phyloP scores from a whole-genome alignment of 2,329 filamentous ascomycete genomes.

The Fusarium pseudoanthophilum region DNA sequence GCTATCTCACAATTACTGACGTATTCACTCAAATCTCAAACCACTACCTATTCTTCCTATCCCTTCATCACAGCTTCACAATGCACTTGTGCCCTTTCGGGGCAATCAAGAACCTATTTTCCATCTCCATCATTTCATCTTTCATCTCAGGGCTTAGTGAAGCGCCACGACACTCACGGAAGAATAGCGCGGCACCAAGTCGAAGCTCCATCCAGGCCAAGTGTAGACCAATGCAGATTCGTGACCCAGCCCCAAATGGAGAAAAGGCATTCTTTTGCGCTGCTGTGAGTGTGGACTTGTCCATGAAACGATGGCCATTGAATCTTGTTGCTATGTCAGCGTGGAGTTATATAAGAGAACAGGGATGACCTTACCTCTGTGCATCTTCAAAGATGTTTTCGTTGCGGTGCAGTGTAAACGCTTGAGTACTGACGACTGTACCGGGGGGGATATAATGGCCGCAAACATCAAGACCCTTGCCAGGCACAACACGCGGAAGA shows the following conservation, averaged over 20 bases:
- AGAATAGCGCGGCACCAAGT: conserved; percentile 19
- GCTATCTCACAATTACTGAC: too few relatives aligned
- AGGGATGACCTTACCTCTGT: not conserved
- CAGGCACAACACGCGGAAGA: conserved; percentile 8
- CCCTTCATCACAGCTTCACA: fast-evolving
- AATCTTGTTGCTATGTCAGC: not conserved
- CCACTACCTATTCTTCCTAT: fast-evolving
- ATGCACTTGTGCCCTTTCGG: not conserved
- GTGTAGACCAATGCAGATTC: conserved; percentile 25
- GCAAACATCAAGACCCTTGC: not conserved
- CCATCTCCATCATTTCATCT: conserved; percentile 23
- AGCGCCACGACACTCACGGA: conserved; percentile 8
- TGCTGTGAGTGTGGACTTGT: not conserved
- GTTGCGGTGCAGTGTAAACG: conserved; percentile 18
- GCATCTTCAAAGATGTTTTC: not conserved
- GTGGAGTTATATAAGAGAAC: too few relatives aligned
- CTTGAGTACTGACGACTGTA: conserved; percentile 17
- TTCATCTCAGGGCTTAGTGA: not conserved
- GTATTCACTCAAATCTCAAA: too few relatives aligned
- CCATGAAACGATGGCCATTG: not conserved
- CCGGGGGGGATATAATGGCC: not conserved
- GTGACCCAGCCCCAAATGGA: conserved; percentile 23
- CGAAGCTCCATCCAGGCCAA: conserved; percentile 29
- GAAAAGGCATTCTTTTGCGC: not conserved
- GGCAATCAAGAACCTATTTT: conserved; percentile 2